Conservation (phyloP, 1,139 yeast species). For the Pichia sp. region DNA sequence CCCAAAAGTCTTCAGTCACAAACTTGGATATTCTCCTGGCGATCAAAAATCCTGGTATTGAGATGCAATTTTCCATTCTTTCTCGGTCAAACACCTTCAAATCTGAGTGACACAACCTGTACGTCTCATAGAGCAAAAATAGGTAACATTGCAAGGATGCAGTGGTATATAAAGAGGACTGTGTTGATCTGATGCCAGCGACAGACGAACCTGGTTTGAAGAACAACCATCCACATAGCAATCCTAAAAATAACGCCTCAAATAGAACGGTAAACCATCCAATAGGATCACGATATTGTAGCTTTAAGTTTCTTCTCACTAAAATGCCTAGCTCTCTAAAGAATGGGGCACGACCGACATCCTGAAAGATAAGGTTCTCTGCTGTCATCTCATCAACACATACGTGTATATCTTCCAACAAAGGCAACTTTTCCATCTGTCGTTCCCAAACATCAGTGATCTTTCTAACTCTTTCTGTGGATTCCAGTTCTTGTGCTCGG, state of each 20-base stretch:
- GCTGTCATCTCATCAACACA: constrained; percentile 1
- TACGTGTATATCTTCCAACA: not conserved
- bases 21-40: constrained; percentile 64
- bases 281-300: constrained; percentile 53
- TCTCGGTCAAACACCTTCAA: constrained; percentile 68
- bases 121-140: constrained; percentile 64
- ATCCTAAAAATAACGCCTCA: constrained; percentile 52
- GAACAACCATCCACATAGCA: constrained; percentile 71
- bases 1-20: constrained; percentile 61
- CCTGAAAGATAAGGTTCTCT: constrained; percentile 22
- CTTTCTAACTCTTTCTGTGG: constrained; percentile 37
- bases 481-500: constrained; percentile 34
- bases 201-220: constrained; percentile 54
- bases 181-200: constrained; percentile 61
- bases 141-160: constrained; percentile 63
- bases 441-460: constrained; percentile 48
- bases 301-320: constrained; percentile 45
- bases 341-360: constrained; percentile 30
- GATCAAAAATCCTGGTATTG: constrained; percentile 58
- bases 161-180: constrained; percentile 59
- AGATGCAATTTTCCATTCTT: constrained; percentile 61
- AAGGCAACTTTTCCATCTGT: constrained; percentile 14
- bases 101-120: constrained; percentile 63
- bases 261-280: constrained; percentile 47
- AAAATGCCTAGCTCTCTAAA: constrained; percentile 48